Evolutionary conservation across 805 yeast genomes (phyloP).

Genomic region (Candida saitoana): DNA sequence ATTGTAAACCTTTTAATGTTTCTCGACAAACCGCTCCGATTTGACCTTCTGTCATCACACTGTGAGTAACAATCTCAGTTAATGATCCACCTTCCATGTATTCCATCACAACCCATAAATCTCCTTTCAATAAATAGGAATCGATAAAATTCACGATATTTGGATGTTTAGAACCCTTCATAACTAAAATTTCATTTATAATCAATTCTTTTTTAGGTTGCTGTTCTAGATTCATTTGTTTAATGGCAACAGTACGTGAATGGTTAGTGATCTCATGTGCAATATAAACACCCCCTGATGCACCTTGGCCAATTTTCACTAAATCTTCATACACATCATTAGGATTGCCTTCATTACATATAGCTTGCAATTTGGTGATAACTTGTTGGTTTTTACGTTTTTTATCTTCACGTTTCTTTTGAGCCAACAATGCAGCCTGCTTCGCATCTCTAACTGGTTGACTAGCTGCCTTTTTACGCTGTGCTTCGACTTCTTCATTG

Average conservation of each 20-base stretch:
- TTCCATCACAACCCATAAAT: conserved; percentile 97
- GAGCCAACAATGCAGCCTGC: conserved; percentile 54
- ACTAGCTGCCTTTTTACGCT: conserved; percentile 13
- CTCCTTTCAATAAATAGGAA: conserved; percentile 70
- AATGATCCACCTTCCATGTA: conserved; percentile 98
- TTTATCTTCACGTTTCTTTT: conserved; percentile 75
- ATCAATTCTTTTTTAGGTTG: conserved; percentile 96
- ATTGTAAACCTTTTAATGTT: conserved; percentile 79
- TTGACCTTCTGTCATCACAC: conserved; percentile 87
- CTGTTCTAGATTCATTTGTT: conserved; percentile 90
- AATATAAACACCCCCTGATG: conserved; percentile 94
- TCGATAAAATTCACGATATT: conserved; percentile 94
- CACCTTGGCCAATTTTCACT: conserved; percentile 94
- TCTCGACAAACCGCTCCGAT: conserved; percentile 94
- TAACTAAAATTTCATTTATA: conserved; percentile 90
- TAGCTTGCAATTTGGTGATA: conserved; percentile 63
- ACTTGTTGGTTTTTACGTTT: conserved; percentile 68
- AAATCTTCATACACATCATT: conserved; percentile 61
- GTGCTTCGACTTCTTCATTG: conserved; percentile 7
- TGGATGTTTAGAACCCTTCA: conserved; percentile 86
- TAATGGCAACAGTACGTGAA: conserved; percentile 76
- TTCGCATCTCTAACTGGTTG: conserved; percentile 47
- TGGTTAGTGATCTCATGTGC: conserved; percentile 59
- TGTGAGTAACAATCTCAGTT: conserved; percentile 91
- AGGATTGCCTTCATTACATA: conserved; percentile 87